These are phyloP conservation scores for Phytophthora kernoviae DNA, from an alignment of 352 stramenopile genomes.

Conservation along the genomic window DNA sequence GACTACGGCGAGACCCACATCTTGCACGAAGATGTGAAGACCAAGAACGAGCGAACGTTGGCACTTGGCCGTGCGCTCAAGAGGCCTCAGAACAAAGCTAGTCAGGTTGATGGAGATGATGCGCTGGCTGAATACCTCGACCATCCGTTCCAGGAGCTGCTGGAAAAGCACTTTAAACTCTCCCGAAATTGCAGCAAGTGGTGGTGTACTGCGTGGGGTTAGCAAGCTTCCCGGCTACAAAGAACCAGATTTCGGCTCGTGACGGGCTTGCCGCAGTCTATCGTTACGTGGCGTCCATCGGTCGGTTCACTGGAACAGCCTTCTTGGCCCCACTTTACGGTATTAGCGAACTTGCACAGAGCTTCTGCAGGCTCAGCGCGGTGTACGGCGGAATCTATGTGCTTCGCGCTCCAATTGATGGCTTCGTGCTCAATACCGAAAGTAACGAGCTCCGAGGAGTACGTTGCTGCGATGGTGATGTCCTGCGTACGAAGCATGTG, in stretches of 20 bases:
- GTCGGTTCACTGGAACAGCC: slow-evolving; percentile 84
- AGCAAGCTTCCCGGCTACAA: slow-evolving; percentile 54
- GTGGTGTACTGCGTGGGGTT: slow-evolving; percentile 88
- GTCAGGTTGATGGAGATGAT: slow-evolving; percentile 35
- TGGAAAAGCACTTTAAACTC: slow-evolving; percentile 76
- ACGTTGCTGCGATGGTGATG: slow-evolving; percentile 41
- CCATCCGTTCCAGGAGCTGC: slow-evolving; percentile 70
- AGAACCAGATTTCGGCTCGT: slow-evolving; percentile 55
- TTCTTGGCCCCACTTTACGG: slow-evolving; percentile 88
- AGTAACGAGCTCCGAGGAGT: slow-evolving; percentile 44
- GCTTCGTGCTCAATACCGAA: slow-evolving; percentile 52
- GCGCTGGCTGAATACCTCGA: slow-evolving; percentile 50
- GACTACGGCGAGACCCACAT: slow-evolving; percentile 84
- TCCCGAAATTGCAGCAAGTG: slow-evolving; percentile 80
- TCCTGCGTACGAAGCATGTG: slow-evolving; percentile 54
- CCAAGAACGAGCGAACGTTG: slow-evolving; percentile 86
- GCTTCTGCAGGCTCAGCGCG: slow-evolving; percentile 85
- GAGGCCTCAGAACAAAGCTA: slow-evolving; percentile 87
- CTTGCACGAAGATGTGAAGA: slow-evolving; percentile 72
- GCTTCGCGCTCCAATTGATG: slow-evolving; percentile 63
- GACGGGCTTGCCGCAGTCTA: slow-evolving; percentile 62
- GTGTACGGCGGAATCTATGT: slow-evolving; percentile 91
- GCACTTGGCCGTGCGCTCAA: slow-evolving; percentile 80
- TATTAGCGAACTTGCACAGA: slow-evolving; percentile 86
- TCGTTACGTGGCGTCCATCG: slow-evolving; percentile 76